Conservation (phyloP, 257 asterid genomes). For the Ilex asprella region DNA sequence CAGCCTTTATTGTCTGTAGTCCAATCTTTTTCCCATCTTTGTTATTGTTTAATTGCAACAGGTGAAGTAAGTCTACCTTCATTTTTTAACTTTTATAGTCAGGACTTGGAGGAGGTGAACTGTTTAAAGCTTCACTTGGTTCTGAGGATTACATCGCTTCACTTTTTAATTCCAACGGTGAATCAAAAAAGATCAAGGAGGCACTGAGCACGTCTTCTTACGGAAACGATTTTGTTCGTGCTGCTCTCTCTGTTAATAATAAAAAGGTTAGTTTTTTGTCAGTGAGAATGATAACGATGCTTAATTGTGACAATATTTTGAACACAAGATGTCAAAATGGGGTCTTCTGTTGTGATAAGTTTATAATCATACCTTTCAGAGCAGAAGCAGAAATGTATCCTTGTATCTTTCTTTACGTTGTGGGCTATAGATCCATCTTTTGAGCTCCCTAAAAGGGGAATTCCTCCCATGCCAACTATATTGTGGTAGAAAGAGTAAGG, state of each 20-base stretch:
- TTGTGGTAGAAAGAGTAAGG: too few relatives aligned
- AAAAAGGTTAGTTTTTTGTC: constrained; percentile 36
- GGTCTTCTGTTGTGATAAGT: not conserved
- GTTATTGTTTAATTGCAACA: constrained; percentile 8
- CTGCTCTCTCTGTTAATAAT: constrained; percentile 87
- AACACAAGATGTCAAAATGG: not conserved
- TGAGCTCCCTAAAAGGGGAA: too few relatives aligned
- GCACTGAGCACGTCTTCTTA: constrained; percentile 71
- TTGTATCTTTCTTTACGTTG: too few relatives aligned
- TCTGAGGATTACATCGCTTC: constrained; percentile 91
- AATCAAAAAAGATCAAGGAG: constrained; percentile 60
- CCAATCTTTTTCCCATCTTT: constrained; percentile 5
- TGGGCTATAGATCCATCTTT: too few relatives aligned
- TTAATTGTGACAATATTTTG: not conserved
- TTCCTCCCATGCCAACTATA: too few relatives aligned
- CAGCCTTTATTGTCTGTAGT: not conserved
- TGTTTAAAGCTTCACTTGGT: constrained; percentile 83
- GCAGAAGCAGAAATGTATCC: too few relatives aligned
- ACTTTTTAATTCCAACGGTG: constrained; percentile 63
- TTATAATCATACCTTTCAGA: too few relatives aligned
- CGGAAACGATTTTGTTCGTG: constrained; percentile 76
- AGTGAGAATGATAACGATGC: not conserved
- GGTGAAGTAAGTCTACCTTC: constrained; percentile 20
- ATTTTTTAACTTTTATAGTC: constrained; percentile 46
- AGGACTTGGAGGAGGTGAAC: constrained; percentile 74